Evolutionary conservation across 1,139 yeast genomes (phyloP), one percentile per base, ranked within the genome.

Genomic region (Scheffersomyces lignicola): DNA sequence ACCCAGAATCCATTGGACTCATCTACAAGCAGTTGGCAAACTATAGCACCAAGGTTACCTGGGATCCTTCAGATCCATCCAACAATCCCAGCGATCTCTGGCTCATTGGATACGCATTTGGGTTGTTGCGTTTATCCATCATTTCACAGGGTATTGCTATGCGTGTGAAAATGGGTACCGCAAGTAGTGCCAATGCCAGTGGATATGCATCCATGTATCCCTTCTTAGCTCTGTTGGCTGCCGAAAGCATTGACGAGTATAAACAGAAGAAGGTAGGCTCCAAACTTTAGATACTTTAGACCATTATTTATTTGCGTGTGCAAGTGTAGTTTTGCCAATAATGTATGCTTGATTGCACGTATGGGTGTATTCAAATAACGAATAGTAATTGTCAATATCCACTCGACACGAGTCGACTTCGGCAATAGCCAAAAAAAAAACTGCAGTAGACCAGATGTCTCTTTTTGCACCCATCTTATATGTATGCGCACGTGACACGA

Each of bases 101-200:
- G 83, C 53, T 57, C 7, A 73, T 75, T 38, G 87, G 84, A 1
- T 68, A 64, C 18, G 82, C 78, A 2, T 80, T 78, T 54, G 84
- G 84, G 0, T 65, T 80, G 36, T 65, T 76, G 34, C 58, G 87
- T 29, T 64, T 80, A 23, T 66, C 78, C 43, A 85, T 81, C 14
- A 81, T 81, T 40, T 65, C 76, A 22, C 88, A 81, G 45, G 88
- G 88, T 3, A 78, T 81, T 40, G 83, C 81, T 8, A 81, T 83
- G 61, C 65, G 88, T 39, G 65, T 70, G 2, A 66, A 71, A 12
- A 60, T 69, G 36, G 85, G 84, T 10, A 74, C 70, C 37, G 86
- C 86, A 1, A 75, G 82, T 23, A 73, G 81, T 32, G 79, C 77
- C 0, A 63, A 69, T 36, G 86, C 87, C 1, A 59, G 58, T 7